These are phyloP conservation scores for Suhomyces bokatorum DNA, from an alignment of 1,139 yeast species.

Conservation along the genomic window DNA sequence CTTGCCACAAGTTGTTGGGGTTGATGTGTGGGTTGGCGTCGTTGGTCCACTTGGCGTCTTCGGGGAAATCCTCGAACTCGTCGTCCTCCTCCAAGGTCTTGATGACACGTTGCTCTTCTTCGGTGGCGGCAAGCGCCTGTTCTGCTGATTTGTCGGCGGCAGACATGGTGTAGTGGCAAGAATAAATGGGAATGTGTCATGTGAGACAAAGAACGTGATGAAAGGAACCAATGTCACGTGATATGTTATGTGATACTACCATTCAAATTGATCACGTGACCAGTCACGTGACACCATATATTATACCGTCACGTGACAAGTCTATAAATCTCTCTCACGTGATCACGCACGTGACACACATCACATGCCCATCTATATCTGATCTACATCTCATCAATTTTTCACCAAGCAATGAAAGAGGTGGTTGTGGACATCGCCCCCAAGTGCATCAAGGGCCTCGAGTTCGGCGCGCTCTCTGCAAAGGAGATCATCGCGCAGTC, in stretches of 20 bases:
- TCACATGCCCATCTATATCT: background rate
- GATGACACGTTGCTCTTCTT: conserved; percentile 37
- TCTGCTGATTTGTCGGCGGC: conserved; percentile 10
- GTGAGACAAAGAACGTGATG: too few relatives aligned
- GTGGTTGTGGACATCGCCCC: conserved; percentile 83
- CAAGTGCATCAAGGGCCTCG: conserved; percentile 84
- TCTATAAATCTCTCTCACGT: too few relatives aligned
- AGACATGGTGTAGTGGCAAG: conserved; percentile 8
- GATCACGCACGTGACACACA: background rate
- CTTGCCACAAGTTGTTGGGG: conserved; percentile 73
- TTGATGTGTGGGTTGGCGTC: conserved; percentile 43
- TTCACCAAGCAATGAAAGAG: conserved; percentile 55
- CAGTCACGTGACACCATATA: too few relatives aligned
- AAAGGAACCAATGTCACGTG: too few relatives aligned
- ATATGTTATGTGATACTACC: too few relatives aligned
- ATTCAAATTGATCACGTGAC: too few relatives aligned
- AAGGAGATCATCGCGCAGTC: conserved; percentile 91
- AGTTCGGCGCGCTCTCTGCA: conserved; percentile 89
- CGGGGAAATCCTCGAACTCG: conserved; percentile 94
- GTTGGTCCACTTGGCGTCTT: conserved; percentile 57
- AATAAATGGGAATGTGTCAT: too few relatives aligned
- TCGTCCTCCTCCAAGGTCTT: conserved; percentile 86
- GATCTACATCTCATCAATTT: conserved; percentile 4
- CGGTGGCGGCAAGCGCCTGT: conserved; percentile 8
- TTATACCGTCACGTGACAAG: too few relatives aligned